Percentiles rank a stretch among this genome's conserved stretches.
These are phyloP conservation scores for Nasturtium officinale DNA, from an alignment of 345 rosid species.

Conservation along the genomic window DNA sequence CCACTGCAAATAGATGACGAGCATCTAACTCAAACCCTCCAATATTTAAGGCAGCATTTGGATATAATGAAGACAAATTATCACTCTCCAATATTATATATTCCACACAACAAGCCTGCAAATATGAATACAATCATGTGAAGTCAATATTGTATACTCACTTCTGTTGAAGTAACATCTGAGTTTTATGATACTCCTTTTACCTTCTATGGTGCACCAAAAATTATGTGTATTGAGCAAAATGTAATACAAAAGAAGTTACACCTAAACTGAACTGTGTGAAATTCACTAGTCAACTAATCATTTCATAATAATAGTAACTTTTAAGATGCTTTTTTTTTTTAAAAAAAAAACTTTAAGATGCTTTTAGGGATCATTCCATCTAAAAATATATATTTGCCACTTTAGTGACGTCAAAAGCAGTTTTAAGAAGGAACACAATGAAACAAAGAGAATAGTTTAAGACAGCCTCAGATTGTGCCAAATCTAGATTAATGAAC, in stretches of 20 bases:
- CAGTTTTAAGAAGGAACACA: slow-evolving; percentile 30
- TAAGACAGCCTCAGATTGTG: slow-evolving; percentile 22
- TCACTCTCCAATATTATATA: slow-evolving; percentile 91
- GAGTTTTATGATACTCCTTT: slow-evolving; percentile 20
- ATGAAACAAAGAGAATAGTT: slow-evolving; percentile 13
- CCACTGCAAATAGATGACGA: slow-evolving; percentile 68
- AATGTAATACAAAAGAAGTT: slow-evolving; percentile 2
- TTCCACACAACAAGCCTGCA: slow-evolving; percentile 94
- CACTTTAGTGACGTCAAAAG: slow-evolving; percentile 34
- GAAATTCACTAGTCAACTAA: slow-evolving; percentile 19
- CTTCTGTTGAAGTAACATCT: neutral
- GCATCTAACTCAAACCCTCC: slow-evolving; percentile 64
- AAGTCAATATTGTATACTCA: neutral
- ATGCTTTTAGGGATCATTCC: slow-evolving; percentile 5
- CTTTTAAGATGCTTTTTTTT: slow-evolving; percentile 26
- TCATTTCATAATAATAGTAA: slow-evolving; percentile 10
- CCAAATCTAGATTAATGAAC: slow-evolving; percentile 34
- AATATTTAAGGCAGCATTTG: slow-evolving; percentile 68
- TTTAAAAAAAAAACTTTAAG: too few relatives aligned
- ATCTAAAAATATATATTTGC: neutral
- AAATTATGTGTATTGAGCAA: neutral
- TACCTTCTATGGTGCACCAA: neutral
- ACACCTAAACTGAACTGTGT: slow-evolving; percentile 2
- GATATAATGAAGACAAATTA: slow-evolving; percentile 78
- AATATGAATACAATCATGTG: neutral